Evolutionary conservation across 805 yeast genomes (phyloP).

Genomic region (Sugiyamaella chiloensis): DNA sequence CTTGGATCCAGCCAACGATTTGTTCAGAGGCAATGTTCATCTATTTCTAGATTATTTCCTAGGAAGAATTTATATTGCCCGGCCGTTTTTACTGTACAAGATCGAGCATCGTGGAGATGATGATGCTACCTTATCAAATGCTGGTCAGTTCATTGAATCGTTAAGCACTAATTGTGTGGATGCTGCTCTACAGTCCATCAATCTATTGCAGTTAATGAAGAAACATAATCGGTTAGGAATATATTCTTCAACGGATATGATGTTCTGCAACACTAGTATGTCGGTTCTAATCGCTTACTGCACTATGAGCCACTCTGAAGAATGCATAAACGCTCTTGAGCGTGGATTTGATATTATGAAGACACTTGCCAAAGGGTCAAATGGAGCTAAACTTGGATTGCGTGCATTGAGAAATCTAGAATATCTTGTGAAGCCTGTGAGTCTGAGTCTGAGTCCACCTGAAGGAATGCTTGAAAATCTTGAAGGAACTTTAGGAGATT

Average conservation of each 20-base stretch:
- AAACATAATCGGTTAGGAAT: background rate
- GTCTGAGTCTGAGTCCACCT: background rate
- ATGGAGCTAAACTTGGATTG: background rate
- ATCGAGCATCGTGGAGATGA: background rate
- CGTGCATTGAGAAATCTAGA: background rate
- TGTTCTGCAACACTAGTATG: conserved; percentile 3
- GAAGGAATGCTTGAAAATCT: background rate
- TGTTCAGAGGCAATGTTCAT: conserved; percentile 6
- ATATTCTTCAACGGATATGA: conserved; percentile 4
- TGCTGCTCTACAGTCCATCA: conserved; percentile 1
- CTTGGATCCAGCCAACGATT: background rate
- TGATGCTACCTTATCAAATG: background rate
- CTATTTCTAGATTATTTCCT: background rate
- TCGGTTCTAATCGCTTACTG: conserved; percentile 2
- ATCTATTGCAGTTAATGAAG: conserved; percentile 5
- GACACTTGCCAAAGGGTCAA: conserved; percentile 1
- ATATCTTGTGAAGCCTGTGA: background rate
- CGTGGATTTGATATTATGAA: conserved; percentile 2
- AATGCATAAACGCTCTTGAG: background rate
- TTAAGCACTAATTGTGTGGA: background rate
- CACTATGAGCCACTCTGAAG: background rate
- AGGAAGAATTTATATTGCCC: background rate
- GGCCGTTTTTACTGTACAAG: conserved; percentile 2
- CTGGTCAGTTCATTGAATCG: background rate
- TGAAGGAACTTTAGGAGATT: background rate